These are phyloP conservation scores for Aspergillus fijiensis DNA, from an alignment of 2,329 filamentous ascomycete species.

Conservation along the genomic window DNA sequence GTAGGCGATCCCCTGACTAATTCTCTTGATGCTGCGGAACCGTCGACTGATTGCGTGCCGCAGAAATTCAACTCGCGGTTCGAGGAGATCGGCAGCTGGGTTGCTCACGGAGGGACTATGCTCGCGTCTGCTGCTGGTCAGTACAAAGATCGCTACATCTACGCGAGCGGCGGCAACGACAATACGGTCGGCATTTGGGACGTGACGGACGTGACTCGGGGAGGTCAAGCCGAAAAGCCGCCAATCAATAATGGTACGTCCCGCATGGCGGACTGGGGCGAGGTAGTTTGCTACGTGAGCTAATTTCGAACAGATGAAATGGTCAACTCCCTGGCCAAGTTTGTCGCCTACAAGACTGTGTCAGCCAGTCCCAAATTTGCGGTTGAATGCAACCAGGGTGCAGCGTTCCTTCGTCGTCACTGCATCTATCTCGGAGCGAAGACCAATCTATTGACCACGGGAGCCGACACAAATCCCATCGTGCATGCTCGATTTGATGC, in stretches of 20 bases:
- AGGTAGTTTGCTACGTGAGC: too few species aligned
- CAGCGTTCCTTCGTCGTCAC: constrained; percentile 82
- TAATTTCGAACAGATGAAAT: constrained; percentile 51
- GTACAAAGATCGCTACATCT: constrained; percentile 72
- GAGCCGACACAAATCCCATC: constrained; percentile 81
- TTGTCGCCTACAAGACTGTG: constrained; percentile 88
- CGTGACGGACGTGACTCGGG: constrained; percentile 57
- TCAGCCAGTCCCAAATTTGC: constrained; percentile 83
- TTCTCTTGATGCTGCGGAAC: not conserved
- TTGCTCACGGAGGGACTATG: constrained; percentile 83
- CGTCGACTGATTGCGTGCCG: not conserved
- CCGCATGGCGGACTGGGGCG: not conserved
- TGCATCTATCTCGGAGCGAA: constrained; percentile 90
- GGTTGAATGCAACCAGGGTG: constrained; percentile 88
- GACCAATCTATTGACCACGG: constrained; percentile 84
- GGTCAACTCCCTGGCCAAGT: constrained; percentile 74
- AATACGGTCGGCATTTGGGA: constrained; percentile 88
- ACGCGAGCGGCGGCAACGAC: constrained; percentile 92
- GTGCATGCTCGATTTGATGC: constrained; percentile 87
- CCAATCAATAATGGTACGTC: constrained; percentile 58
- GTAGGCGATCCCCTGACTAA: constrained; percentile 49
- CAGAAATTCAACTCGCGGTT: constrained; percentile 79
- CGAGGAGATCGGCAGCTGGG: constrained; percentile 73
- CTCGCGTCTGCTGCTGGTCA: constrained; percentile 76
- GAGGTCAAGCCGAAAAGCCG: constrained; percentile 43